Base-by-base conservation (phyloP, 2,329 filamentous ascomycete species). In the Aspergillus sp. region DNA sequence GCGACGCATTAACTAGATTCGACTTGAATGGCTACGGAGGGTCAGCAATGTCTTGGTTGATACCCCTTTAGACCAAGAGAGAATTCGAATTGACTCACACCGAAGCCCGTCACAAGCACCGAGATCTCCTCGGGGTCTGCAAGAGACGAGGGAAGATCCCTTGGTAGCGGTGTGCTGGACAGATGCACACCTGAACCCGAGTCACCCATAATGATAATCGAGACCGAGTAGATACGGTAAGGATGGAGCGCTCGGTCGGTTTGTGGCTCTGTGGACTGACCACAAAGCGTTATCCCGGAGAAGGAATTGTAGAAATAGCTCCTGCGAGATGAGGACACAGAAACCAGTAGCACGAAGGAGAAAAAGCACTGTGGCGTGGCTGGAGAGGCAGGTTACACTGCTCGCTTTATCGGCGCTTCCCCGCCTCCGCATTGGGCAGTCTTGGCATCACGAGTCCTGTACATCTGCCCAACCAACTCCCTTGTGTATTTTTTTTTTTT, bases 1-100 rank as follows among this genome's bases (percentile, higher is more conserved):
- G 93, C 3, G 91, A 91, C 8, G 91, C 90, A 70, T 96, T 96
- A 59, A 87, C 77, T 27, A 87, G 84, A 68, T 87, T 87, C 45
- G 87, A 80, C 66, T 88, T 87, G 74, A 96, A 96, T 1, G 91
- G 88, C 90, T 93, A 62, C 8, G 43, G 14, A 54, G 23, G 47
- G 56, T 51, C 17, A 46, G 35, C n/a, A 23, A 9, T 41, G 9
- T n/a, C 14, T 43, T 31, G 33, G 33, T 15, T 52, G 31, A 31
- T 41, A 31, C 15, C 7, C 19, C 14, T 23, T 46, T 62, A 64
- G 71, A 69, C 9, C 3, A 41, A 35, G n/a, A 21, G 12, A 39
- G 4, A 12, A 37, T 19, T 21, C 41, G 12, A 31, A 51, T 27
- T 17, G 43, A 51, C 56, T 46, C 45, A 58, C 56, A 23, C 73